These are phyloP conservation scores for Fibroporia radiculosa DNA, from an alignment of 768 basidiomycete species.

Conservation along the genomic window DNA sequence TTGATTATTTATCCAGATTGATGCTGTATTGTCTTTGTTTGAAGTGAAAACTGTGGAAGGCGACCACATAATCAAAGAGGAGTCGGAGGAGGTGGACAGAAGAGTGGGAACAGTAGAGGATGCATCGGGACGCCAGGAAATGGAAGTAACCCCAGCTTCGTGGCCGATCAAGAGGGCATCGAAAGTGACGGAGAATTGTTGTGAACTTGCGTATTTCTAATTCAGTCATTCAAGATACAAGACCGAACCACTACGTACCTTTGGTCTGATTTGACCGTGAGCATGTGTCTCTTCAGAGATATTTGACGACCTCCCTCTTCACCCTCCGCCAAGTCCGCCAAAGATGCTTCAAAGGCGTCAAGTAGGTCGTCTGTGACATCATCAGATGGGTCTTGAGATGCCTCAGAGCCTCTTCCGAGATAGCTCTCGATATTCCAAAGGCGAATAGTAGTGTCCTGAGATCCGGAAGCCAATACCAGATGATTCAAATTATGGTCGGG, in stretches of 20 bases:
- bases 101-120: slow-evolving; percentile 39
- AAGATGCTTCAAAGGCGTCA: slow-evolving; percentile 80
- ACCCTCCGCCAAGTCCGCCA: slow-evolving; percentile 60
- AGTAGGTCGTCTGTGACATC: slow-evolving; percentile 64
- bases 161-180: slow-evolving; percentile 96
- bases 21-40: slow-evolving; percentile 34
- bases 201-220: slow-evolving; percentile 22
- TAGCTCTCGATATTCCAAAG: slow-evolving; percentile 85
- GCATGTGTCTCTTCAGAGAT: slow-evolving; percentile 77
- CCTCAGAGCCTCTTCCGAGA: no score
- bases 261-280: slow-evolving; percentile 50
- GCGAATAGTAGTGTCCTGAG: slow-evolving; percentile 90
- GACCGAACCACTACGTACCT: slow-evolving; percentile 24
- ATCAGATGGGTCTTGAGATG: background rate
- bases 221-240: background rate
- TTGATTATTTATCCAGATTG: slow-evolving; percentile 85
- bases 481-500: slow-evolving; percentile 28
- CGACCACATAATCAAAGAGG: slow-evolving; percentile 92
- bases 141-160: slow-evolving; percentile 83
- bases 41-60: slow-evolving; percentile 47
- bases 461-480: slow-evolving; percentile 83
- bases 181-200: slow-evolving; percentile 74
- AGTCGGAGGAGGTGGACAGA: slow-evolving; percentile 92
- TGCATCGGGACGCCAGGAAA: slow-evolving; percentile 65
- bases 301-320: slow-evolving; percentile 83